A percentile compares a stretch with the other conserved stretches of the same genome.
Conservation (phyloP, 208 protist genomes). For the Strigomonas culicis region DNA sequence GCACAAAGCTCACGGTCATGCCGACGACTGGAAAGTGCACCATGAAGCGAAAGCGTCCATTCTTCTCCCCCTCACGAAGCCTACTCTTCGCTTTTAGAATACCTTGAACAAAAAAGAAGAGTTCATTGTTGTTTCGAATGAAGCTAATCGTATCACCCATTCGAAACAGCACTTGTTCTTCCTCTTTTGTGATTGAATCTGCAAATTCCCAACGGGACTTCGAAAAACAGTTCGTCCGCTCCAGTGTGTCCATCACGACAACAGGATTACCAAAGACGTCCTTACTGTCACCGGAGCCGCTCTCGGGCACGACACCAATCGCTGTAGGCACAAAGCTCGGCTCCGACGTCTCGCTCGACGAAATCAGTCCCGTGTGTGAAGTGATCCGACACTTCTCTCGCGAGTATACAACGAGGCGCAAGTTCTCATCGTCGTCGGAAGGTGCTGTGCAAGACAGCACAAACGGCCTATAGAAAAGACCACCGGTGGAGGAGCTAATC, state of each 20-base stretch:
- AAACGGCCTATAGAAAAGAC: slow-evolving; percentile 56
- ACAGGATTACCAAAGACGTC: slow-evolving; percentile 35
- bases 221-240: slow-evolving; percentile 34
- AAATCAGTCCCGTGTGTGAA: slow-evolving; percentile 48
- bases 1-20: slow-evolving; percentile 62
- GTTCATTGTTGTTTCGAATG: slow-evolving; percentile 21
- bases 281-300: slow-evolving; percentile 12
- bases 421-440: slow-evolving; percentile 30
- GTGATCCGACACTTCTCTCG: slow-evolving; percentile 50
- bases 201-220: slow-evolving; percentile 43
- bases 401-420: slow-evolving; percentile 70
- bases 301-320: slow-evolving; percentile 57
- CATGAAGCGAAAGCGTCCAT: slow-evolving; percentile 46
- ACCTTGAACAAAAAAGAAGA: slow-evolving; percentile 55
- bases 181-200: slow-evolving; percentile 27
- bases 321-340: slow-evolving; percentile 50
- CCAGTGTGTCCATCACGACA: slow-evolving; percentile 61
- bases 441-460: slow-evolving; percentile 52
- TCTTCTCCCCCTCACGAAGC: slow-evolving; percentile 18
- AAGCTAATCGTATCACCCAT: slow-evolving; percentile 83
- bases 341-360: slow-evolving; percentile 37
- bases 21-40: slow-evolving; percentile 66
- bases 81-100: slow-evolving; percentile 24
- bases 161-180: slow-evolving; percentile 48
- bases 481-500: slow-evolving; percentile 62